Evolutionary conservation across 805 yeast species (phyloP).

Genomic region (Yarrowia sp.): DNA sequence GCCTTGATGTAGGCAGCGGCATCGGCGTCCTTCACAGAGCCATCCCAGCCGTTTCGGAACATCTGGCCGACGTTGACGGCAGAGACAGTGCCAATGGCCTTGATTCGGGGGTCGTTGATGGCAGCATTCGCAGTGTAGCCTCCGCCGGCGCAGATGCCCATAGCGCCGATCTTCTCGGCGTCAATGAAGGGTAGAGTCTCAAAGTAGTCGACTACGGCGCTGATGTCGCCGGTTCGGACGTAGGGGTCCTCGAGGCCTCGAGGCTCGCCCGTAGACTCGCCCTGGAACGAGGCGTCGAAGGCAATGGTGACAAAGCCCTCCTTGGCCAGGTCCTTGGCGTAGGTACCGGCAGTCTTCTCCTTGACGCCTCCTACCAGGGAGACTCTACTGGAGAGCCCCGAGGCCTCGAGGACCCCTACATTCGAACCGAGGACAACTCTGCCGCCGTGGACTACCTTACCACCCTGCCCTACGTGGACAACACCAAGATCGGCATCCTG

Average conservation of each 20-base stretch:
- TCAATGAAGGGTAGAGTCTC: background rate
- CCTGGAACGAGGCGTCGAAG: background rate
- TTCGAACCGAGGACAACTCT: slow-evolving; percentile 28
- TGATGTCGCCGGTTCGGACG: background rate
- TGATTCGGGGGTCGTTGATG: background rate
- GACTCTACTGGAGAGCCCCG: slow-evolving; percentile 30
- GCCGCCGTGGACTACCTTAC: slow-evolving; percentile 27
- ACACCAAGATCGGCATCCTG: slow-evolving; percentile 28
- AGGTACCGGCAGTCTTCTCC: background rate
- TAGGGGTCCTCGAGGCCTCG: background rate
- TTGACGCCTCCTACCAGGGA: slow-evolving; percentile 28
- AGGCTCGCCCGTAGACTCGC: background rate
- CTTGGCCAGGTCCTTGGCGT: background rate
- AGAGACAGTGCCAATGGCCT: background rate
- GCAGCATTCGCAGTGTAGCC: background rate
- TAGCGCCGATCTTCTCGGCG: background rate
- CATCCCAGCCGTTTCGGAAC: background rate
- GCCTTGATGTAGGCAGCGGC: background rate
- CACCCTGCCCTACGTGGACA: slow-evolving; percentile 25
- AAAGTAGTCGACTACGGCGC: background rate
- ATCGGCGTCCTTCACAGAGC: background rate
- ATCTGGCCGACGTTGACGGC: background rate
- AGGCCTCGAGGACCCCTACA: slow-evolving; percentile 27
- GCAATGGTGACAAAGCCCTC: background rate
- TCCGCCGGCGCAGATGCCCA: background rate